phyloP scores from a whole-genome alignment of 805 yeast species.

The Zygosaccharomyces rouxii region DNA sequence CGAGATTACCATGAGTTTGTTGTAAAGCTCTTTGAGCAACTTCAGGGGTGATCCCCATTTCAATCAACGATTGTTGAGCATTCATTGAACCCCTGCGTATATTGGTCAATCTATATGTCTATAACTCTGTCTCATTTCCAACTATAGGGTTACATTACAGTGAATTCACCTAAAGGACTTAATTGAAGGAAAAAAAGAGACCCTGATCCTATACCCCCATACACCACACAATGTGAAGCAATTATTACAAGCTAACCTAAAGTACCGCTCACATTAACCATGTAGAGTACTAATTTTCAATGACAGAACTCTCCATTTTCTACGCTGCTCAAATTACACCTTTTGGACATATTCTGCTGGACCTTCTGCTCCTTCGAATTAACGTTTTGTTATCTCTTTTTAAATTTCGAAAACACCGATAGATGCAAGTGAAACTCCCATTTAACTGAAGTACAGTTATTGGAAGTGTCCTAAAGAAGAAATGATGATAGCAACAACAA shows the following conservation, averaged over 20 bases:
- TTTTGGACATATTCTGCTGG: not conserved
- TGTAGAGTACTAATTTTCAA: too few relatives aligned
- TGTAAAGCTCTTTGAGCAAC: conserved; percentile 61
- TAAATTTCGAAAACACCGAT: not conserved
- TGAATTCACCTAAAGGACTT: not conserved
- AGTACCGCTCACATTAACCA: not conserved
- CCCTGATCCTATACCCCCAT: not conserved
- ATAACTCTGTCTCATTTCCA: not conserved
- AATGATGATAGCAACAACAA: too few relatives aligned
- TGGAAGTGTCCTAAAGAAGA: too few relatives aligned
- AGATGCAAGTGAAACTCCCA: not conserved
- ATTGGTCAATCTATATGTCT: not conserved
- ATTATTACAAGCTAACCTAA: not conserved
- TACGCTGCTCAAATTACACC: too few relatives aligned
- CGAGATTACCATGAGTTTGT: conserved; percentile 50
- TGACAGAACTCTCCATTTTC: too few relatives aligned
- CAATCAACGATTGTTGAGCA: conserved; percentile 44
- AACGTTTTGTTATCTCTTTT: not conserved
- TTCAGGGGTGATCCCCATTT: conserved; percentile 67
- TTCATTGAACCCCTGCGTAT: conserved; percentile 22
- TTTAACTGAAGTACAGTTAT: not conserved
- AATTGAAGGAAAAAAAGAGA: not conserved
- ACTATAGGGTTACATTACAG: not conserved
- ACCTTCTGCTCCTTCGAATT: not conserved
- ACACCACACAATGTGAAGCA: not conserved